Evolutionary conservation across 2,329 filamentous ascomycete genomes (phyloP), one percentile per base, ranked within the genome.

Genomic region (Penicillium sp.): DNA sequence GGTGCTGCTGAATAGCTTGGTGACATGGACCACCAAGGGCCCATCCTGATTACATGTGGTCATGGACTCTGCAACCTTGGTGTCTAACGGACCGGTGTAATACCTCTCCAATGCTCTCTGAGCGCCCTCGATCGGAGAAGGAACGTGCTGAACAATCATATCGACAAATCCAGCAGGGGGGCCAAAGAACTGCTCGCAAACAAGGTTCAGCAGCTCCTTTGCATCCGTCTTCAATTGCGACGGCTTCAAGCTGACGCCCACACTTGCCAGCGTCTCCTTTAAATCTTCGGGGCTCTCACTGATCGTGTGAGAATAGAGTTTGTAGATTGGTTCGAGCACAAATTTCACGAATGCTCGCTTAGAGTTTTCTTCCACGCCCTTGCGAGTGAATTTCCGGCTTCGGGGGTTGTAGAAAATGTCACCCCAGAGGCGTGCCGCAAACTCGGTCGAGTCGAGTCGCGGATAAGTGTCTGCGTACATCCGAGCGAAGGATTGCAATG

Each of bases 141-240:
- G 94, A 44, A 97, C 78, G 70, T 99, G 92, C 60, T 89, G 80
- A 9, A 92, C 84, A 53, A 97, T 76, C 94, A 99, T 97, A 69
- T 99, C 94, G 35, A 97, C 92, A 63, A 99, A 95, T 0, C 91
- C 92, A 16, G 83, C 85, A 1, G 91, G 89, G 8, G 89, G 85
- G 0, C 94, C 94, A 64, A 99, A 99, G 75, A 97, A 99, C 67
- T 96, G 90, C 68, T 90, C 88, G 70, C 92, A 97, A 5, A 96
- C 92, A 46, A 95, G 76, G 66, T 89, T 92, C 50, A 99, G 80
- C 14, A 99, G 81, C 33, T 92, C 87, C 63, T 89, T 94, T 4
- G 94, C 92, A 68, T 99, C 92, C 2, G 86, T 83, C 71, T 88
- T 94, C 70, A 95, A 90, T 68, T 97, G 91, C 7, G 90, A 92